Conservation (phyloP, 192 early-diverging fungal genomes). For the Kappamyces sp. region DNA sequence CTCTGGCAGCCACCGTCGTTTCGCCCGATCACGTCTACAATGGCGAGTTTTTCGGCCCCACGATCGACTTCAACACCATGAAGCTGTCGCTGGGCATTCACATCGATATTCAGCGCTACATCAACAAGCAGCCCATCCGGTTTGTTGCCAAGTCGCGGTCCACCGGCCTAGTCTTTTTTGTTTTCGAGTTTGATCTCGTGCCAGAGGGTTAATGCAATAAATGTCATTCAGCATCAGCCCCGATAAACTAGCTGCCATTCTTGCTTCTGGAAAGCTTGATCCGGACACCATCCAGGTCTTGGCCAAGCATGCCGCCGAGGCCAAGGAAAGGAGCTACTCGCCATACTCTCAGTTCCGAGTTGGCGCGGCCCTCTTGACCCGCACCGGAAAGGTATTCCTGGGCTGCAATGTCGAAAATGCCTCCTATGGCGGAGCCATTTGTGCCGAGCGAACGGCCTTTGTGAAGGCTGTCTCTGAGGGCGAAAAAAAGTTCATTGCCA, state of each 20-base stretch:
- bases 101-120: constrained; percentile 38
- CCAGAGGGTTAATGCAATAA: no score
- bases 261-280: no score
- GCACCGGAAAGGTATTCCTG: constrained; percentile 50
- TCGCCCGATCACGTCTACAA: constrained; percentile 66
- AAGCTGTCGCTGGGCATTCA: constrained; percentile 47
- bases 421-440: constrained; percentile 78
- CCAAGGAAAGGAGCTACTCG: constrained; percentile 71
- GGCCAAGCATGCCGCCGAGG: constrained; percentile 18
- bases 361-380: constrained; percentile 72
- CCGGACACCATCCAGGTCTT: background rate
- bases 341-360: constrained; percentile 93
- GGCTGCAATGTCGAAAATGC: constrained; percentile 92
- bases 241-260: no score
- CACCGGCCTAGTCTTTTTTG: constrained; percentile 57
- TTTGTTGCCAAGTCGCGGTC: constrained; percentile 63
- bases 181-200: constrained; percentile 59
- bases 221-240: no score
- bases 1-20: constrained; percentile 43
- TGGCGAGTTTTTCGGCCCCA: constrained; percentile 64
- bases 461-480: constrained; percentile 85
- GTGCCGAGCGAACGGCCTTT: constrained; percentile 87
- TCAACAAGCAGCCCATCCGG: constrained; percentile 61
- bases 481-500: constrained; percentile 61
- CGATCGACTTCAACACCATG: constrained; percentile 48